phyloP scores from a whole-genome alignment of 345 rosid species.

The Draba incana region DNA sequence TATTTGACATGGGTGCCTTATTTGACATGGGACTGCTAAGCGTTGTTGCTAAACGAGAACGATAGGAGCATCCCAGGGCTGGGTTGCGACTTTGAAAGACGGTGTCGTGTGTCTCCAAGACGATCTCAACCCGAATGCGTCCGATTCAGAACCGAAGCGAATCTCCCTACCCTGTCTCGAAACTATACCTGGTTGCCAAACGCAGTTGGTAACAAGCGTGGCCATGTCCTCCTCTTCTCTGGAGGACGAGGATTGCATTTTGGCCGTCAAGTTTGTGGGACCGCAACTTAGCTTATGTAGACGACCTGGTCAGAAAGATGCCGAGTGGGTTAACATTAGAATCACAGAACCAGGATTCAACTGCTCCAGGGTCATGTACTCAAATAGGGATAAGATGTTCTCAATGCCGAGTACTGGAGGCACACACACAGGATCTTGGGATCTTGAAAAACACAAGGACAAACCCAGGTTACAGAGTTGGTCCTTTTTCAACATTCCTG shows the following conservation, averaged over 20 bases:
- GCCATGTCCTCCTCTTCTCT: conserved; percentile 6
- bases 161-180: conserved; percentile 1
- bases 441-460: neutral
- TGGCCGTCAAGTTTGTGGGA: conserved; percentile 1
- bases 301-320: neutral
- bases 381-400: neutral
- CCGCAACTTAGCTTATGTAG: conserved; percentile 4
- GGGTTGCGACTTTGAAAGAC: too few relatives aligned
- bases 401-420: neutral
- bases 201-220: conserved; percentile 13
- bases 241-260: neutral
- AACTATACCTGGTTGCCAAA: conserved; percentile 15
- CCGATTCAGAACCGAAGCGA: neutral
- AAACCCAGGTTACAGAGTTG: neutral
- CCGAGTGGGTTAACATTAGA: neutral
- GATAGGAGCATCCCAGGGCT: too few relatives aligned
- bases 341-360: neutral
- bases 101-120: too few relatives aligned
- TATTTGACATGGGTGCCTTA: too few relatives aligned
- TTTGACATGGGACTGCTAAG: too few relatives aligned
- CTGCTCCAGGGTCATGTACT: neutral
- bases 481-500: too few relatives aligned
- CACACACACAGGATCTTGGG: neutral
- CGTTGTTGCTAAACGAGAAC: too few relatives aligned
- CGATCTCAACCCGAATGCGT: neutral